These are phyloP conservation scores for Wickerhamomyces silvicola DNA, from an alignment of 805 yeast species.

Conservation along the genomic window DNA sequence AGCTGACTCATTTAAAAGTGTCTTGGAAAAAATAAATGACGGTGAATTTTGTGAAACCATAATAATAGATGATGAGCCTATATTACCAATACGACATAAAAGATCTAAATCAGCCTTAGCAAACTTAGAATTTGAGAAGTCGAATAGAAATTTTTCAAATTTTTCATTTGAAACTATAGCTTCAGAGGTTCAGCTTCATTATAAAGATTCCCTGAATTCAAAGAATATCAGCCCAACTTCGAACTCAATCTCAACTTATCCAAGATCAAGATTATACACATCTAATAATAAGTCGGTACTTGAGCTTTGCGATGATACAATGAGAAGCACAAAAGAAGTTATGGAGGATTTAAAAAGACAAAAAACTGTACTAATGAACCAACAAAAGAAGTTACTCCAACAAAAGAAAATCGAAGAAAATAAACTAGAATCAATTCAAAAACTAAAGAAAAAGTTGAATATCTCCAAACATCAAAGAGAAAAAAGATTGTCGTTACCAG, in stretches of 20 bases:
- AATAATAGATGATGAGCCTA: conserved; percentile 20
- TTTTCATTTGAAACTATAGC: conserved; percentile 21
- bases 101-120: conserved; percentile 11
- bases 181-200: conserved; percentile 17
- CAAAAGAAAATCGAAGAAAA: conserved; percentile 9
- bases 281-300: conserved; percentile 13
- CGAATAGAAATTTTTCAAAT: conserved; percentile 7
- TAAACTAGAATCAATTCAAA: conserved; percentile 7
- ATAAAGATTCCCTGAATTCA: neutral
- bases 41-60: conserved; percentile 18
- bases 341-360: conserved; percentile 21
- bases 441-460: conserved; percentile 9
- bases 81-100: conserved; percentile 1
- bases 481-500: conserved; percentile 1
- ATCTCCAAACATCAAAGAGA: conserved; percentile 6
- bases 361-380: conserved; percentile 12
- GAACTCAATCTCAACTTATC: neutral
- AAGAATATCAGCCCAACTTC: neutral
- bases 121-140: conserved; percentile 1
- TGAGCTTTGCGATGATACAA: conserved; percentile 21
- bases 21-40: conserved; percentile 11
- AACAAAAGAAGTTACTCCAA: conserved; percentile 9
- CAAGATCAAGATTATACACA: conserved; percentile 9
- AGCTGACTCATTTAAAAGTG: conserved; percentile 6
- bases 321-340: conserved; percentile 15